Evolutionary conservation across 306 rosid genomes (phyloP).

Genomic region (Glycine soja): DNA sequence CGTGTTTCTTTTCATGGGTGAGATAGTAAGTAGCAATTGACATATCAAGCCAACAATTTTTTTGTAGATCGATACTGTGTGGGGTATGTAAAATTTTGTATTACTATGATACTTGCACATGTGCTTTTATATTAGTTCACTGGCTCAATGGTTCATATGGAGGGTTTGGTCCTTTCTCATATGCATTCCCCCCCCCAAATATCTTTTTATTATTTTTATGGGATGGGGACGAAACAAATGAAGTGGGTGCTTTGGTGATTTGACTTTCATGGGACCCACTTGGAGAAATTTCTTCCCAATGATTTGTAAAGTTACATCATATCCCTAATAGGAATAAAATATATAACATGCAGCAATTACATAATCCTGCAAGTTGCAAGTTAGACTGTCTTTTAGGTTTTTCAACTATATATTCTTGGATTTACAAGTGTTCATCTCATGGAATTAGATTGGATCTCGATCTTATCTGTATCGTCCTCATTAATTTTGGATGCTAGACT

Average conservation of each 20-base stretch:
- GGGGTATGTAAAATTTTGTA: background rate
- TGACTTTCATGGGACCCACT: conserved; percentile 37
- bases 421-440: conserved; percentile 18
- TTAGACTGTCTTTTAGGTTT: background rate
- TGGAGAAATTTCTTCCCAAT: conserved; percentile 23
- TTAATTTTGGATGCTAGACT: background rate
- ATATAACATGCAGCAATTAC: background rate
- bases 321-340: conserved; percentile 44
- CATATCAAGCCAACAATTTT: background rate
- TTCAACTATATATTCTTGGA: background rate
- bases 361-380: conserved; percentile 30
- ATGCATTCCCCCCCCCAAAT: background rate
- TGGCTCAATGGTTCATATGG: background rate
- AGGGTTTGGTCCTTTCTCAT: conserved; percentile 5
- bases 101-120: background rate
- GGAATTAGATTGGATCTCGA: background rate
- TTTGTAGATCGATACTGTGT: background rate
- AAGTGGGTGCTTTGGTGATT: conserved; percentile 11
- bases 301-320: conserved; percentile 22
- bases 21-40: background rate
- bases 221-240: background rate
- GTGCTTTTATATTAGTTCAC: background rate
- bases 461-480: background rate
- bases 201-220: conserved; percentile 8
- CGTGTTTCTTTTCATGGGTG: background rate